Evolutionary conservation across 306 rosid species (phyloP).

Genomic region (Begonia masoniana): DNA sequence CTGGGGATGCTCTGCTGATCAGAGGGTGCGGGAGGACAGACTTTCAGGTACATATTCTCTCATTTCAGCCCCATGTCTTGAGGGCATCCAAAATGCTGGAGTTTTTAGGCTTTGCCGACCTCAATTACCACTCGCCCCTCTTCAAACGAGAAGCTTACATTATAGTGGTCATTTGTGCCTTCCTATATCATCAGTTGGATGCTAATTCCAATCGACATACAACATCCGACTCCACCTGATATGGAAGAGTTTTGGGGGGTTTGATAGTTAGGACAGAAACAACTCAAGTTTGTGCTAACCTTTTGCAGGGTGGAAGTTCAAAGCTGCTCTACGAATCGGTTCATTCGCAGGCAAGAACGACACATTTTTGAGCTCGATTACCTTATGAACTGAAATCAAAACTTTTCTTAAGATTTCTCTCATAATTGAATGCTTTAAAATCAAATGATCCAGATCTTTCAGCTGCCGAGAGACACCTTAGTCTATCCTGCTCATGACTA

Average conservation of each 20-base stretch:
- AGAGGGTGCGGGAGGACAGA: slow-evolving; percentile 98
- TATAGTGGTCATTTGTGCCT: too few relatives aligned
- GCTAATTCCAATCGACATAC: too few relatives aligned
- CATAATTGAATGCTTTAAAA: neutral
- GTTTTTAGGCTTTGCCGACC: too few relatives aligned
- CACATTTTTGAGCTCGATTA: neutral
- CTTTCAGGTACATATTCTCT: slow-evolving; percentile 48
- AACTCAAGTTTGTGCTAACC: neutral
- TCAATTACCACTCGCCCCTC: too few relatives aligned
- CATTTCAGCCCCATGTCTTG: too few relatives aligned
- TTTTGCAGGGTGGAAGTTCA: slow-evolving; percentile 88
- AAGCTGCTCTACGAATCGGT: slow-evolving; percentile 71
- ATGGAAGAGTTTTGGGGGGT: too few relatives aligned
- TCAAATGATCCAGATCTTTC: slow-evolving; percentile 45
- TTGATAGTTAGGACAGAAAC: neutral
- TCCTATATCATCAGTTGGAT: too few relatives aligned
- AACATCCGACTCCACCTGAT: too few relatives aligned
- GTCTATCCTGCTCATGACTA: slow-evolving; percentile 93
- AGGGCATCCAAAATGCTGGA: too few relatives aligned
- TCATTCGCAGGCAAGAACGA: slow-evolving; percentile 73
- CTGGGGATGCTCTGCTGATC: slow-evolving; percentile 69
- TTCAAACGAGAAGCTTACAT: too few relatives aligned
- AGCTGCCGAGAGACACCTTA: slow-evolving; percentile 60
- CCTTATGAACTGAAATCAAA: slow-evolving; percentile 8
- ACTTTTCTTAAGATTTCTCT: neutral